Conservation (phyloP, 257 asterid genomes). For the Solanum rostratum region DNA sequence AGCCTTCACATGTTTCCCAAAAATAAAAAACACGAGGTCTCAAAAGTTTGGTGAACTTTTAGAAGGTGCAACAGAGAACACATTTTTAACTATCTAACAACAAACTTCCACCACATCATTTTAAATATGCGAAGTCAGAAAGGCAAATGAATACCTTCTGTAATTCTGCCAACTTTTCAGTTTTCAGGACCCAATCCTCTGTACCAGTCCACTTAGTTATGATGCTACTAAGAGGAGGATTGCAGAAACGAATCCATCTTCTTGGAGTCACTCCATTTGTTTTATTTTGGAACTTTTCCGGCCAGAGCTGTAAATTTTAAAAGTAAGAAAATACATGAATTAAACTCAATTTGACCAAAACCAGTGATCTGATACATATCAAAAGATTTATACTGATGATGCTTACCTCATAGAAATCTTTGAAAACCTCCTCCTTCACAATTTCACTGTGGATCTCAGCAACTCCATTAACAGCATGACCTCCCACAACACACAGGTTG, state of each 20-base stretch:
- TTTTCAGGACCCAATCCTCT: slow-evolving; percentile 62
- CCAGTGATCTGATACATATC: not conserved
- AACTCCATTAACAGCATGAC: slow-evolving; percentile 88
- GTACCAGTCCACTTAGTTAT: slow-evolving; percentile 71
- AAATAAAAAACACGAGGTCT: not conserved
- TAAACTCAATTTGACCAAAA: not conserved
- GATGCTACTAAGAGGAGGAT: slow-evolving; percentile 54
- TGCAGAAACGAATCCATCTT: slow-evolving; percentile 81
- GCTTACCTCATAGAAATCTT: slow-evolving; percentile 64
- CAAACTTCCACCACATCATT: not conserved
- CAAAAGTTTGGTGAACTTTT: not conserved
- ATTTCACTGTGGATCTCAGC: slow-evolving; percentile 84
- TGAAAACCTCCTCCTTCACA: slow-evolving; percentile 69
- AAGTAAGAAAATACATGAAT: not conserved
- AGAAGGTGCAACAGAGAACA: not conserved
- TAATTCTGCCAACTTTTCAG: slow-evolving; percentile 58
- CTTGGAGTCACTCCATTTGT: slow-evolving; percentile 90
- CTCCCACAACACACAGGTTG: slow-evolving; percentile 74
- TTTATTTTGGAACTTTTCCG: slow-evolving; percentile 74
- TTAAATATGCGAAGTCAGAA: not conserved
- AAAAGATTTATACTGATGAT: not conserved
- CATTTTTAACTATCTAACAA: not conserved
- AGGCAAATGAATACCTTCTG: slow-evolving; percentile 37
- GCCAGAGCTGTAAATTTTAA: slow-evolving; percentile 54
- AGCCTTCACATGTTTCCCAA: not conserved